Conservation (phyloP, 495 filamentous ascomycete species). For the Antarctomyces pellizariae region DNA sequence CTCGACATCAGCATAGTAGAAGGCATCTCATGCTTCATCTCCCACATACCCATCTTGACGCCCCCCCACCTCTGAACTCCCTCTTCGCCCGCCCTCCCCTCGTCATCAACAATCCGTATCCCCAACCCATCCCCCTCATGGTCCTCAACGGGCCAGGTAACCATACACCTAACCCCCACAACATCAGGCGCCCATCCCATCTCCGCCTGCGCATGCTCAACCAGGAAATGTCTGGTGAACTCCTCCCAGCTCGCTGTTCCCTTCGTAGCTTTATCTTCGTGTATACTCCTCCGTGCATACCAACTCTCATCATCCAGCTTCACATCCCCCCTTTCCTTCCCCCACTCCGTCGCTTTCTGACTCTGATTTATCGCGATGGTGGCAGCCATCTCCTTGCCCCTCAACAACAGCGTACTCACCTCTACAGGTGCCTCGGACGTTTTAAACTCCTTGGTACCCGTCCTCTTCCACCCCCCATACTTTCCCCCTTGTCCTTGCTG, state of each 20-base stretch:
- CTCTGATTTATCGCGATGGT: not conserved
- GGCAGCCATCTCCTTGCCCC: conserved; percentile 1
- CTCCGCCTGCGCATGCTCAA: conserved; percentile 43
- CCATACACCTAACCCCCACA: conserved; percentile 24
- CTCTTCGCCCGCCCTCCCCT: too few species aligned
- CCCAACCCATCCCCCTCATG: conserved; percentile 16
- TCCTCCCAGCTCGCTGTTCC: conserved; percentile 45
- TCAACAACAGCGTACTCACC: too few species aligned
- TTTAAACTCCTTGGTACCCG: too few species aligned
- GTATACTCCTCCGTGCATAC: conserved; percentile 40
- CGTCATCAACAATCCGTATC: too few species aligned
- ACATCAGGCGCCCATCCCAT: conserved; percentile 48
- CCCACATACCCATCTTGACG: conserved; percentile 25
- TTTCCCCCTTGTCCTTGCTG: too few species aligned
- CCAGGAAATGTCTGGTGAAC: conserved; percentile 33
- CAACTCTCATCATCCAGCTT: conserved; percentile 30
- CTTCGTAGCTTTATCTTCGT: conserved; percentile 24
- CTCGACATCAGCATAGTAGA: conserved; percentile 25
- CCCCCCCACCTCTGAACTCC: conserved; percentile 25
- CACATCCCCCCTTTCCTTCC: conserved; percentile 8
- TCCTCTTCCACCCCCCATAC: too few species aligned
- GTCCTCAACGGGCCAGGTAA: conserved; percentile 26
- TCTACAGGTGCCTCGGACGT: too few species aligned
- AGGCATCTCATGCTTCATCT: conserved; percentile 27
- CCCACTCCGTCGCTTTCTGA: too few species aligned